A percentile compares a stretch with the other conserved stretches of the same genome.
Conservation (phyloP, 345 rosid species). For the Sisymbrium altissimum region DNA sequence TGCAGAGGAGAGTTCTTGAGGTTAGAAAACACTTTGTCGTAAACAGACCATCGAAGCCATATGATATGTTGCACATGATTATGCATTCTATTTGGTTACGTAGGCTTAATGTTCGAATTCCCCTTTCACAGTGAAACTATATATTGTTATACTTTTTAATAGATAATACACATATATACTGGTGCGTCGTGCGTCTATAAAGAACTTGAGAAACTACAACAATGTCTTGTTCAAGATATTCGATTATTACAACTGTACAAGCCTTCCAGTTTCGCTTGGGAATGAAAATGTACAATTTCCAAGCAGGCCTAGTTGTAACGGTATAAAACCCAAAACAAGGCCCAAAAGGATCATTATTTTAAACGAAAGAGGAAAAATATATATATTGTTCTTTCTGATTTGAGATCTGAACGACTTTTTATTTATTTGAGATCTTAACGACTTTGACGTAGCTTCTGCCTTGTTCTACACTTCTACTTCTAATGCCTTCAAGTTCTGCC, state of each 20-base stretch:
- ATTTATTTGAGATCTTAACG: too few species aligned
- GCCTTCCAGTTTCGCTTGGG: not conserved
- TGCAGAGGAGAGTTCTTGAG: slow-evolving; percentile 41
- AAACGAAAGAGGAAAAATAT: not conserved
- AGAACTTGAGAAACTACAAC: not conserved
- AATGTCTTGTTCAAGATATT: not conserved
- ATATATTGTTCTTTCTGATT: not conserved
- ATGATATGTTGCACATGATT: slow-evolving; percentile 60
- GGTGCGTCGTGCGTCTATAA: too few species aligned
- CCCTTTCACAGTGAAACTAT: slow-evolving; percentile 13
- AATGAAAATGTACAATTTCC: not conserved
- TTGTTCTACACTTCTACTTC: too few species aligned
- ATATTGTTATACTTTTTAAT: not conserved
- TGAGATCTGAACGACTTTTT: not conserved
- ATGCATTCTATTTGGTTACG: slow-evolving; percentile 69
- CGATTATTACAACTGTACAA: not conserved
- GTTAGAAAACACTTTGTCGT: slow-evolving; percentile 50
- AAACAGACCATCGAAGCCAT: slow-evolving; percentile 60
- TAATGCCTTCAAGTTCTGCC: not conserved
- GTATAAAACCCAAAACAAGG: not conserved
- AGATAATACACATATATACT: not conserved
- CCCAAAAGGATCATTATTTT: not conserved
- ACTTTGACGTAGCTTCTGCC: not conserved
- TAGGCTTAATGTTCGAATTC: slow-evolving; percentile 48
- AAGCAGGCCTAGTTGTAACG: not conserved